Percentiles rank a stretch among this genome's conserved stretches.
These are phyloP conservation scores for Hymenoscyphus scutula DNA, from an alignment of 2,329 filamentous ascomycete species.

Conservation along the genomic window DNA sequence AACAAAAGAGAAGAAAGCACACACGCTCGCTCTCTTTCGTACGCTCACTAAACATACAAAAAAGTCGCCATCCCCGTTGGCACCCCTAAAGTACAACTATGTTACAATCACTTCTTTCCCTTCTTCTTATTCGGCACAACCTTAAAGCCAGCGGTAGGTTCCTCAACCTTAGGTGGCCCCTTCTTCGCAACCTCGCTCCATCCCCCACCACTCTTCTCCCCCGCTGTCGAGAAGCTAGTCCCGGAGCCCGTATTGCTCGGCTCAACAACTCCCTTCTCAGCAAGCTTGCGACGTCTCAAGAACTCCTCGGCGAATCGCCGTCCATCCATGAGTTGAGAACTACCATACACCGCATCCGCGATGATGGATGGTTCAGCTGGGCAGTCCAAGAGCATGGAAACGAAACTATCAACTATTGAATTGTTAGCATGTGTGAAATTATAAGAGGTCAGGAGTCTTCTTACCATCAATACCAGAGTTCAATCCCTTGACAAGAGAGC, in stretches of 20 bases:
- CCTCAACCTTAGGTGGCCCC: conserved; percentile 51
- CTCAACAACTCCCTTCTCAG: conserved; percentile 86
- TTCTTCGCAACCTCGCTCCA: conserved; percentile 99
- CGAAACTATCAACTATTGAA: conserved; percentile 63
- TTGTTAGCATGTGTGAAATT: conserved; percentile 36
- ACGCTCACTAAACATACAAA: background rate
- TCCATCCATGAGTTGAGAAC: conserved; percentile 85
- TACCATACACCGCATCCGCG: conserved; percentile 83
- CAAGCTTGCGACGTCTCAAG: conserved; percentile 85
- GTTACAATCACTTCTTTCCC: conserved; percentile 61
- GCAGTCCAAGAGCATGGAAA: conserved; percentile 70
- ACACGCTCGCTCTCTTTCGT: background rate
- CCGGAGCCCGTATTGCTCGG: conserved; percentile 55
- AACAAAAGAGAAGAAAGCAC: background rate
- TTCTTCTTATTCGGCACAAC: conserved; percentile 93
- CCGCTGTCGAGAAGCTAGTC: conserved; percentile 41
- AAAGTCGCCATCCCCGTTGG: background rate
- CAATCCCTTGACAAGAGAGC: conserved; percentile 72
- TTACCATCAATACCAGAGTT: conserved; percentile 65
- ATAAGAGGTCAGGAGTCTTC: conserved; percentile 28
- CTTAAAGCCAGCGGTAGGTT: conserved; percentile 63
- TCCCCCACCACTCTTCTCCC: conserved; percentile 56
- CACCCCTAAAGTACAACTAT: background rate
- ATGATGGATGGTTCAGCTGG: conserved; percentile 79
- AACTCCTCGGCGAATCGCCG: conserved; percentile 94